Evolutionary conservation across 768 basidiomycete genomes (phyloP), one percentile per base, ranked within the genome.

Genomic region (Suillus plorans): DNA sequence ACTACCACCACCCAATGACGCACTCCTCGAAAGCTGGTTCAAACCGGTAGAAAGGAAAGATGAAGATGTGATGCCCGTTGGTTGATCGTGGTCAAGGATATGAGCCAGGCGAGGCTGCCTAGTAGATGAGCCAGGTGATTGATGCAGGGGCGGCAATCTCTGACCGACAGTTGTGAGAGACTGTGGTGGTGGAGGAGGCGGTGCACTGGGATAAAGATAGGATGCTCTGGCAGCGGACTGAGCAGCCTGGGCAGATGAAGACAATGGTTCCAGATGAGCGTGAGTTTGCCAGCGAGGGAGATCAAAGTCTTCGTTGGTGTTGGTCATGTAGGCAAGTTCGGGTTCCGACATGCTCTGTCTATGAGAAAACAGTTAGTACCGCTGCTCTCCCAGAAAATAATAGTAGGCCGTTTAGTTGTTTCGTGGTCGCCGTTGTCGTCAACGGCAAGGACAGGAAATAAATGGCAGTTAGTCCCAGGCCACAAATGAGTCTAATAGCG

Each of bases 271-370:
- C 71, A 79, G 73, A 50, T 76, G 74, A 41, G 78, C 72, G 72
- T 81, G 82, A 16, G 82, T 80, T 68, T 81, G 82, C 84, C 82
- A 85, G 72, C 84, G 84, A 67, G 85, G 84, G 64, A 85, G 84
- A 76, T 91, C 90, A 79, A 91, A 93, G 80, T 86, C 86, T 81
- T 92, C 90, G 87, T 91, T 90, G 72, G 87, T 78, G 81, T 85
- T 86, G 79, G 83, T 81, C 81, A 91, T 90, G 85, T 88, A 89
- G 69, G 82, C 83, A 65, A 88, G 83, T 80, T 90, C 88, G 74
- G 87, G 84, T 85, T 90, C 87, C 72, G 88, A 89, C 88, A 90
- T 90, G 77, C 73, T 74, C 71, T 66, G 60, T 52, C 41, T 64
- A 62, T 34, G 14, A 50, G 41, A 28, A 39, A 25, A 68, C 57